Conservation (phyloP, 805 yeast genomes). For the Suhomyces sp. region DNA sequence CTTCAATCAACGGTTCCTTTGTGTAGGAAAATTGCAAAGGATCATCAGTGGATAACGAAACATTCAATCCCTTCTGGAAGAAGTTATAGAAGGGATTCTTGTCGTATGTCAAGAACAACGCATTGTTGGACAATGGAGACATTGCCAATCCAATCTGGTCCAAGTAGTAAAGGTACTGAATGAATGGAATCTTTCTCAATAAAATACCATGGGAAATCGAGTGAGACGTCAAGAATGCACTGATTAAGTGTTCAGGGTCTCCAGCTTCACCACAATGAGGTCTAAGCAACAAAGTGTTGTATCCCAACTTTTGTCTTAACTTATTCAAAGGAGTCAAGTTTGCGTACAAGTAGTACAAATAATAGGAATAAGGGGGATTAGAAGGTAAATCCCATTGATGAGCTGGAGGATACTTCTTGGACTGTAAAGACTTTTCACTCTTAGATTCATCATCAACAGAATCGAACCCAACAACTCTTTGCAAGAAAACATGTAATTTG, state of each 20-base stretch:
- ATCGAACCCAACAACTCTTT: constrained; percentile 95
- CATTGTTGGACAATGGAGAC: constrained; percentile 97
- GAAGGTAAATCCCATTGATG: constrained; percentile 70
- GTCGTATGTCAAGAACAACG: constrained; percentile 91
- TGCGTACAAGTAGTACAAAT: constrained; percentile 83
- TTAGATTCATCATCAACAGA: constrained; percentile 98
- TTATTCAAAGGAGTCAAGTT: constrained; percentile 84
- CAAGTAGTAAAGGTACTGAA: constrained; percentile 88
- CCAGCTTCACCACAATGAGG: constrained; percentile 99
- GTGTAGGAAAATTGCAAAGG: constrained; percentile 97
- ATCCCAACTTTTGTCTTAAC: constrained; percentile 72
- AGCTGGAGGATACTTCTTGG: constrained; percentile 81
- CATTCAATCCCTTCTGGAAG: constrained; percentile 91
- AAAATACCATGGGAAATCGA: constrained; percentile 95
- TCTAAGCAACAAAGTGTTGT: constrained; percentile 87
- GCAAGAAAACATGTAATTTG: constrained; percentile 83
- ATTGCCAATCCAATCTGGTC: constrained; percentile 97
- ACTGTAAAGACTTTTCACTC: constrained; percentile 74
- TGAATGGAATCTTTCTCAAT: constrained; percentile 88
- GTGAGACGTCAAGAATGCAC: constrained; percentile 85
- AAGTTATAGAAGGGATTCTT: constrained; percentile 93
- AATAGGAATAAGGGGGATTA: constrained; percentile 98
- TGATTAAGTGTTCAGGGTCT: constrained; percentile 93
- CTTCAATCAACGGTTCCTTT: constrained; percentile 95
- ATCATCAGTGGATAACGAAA: constrained; percentile 94